Conservation (phyloP, 2,329 filamentous ascomycete species). For the Paracorniculantispora psalliotae region DNA sequence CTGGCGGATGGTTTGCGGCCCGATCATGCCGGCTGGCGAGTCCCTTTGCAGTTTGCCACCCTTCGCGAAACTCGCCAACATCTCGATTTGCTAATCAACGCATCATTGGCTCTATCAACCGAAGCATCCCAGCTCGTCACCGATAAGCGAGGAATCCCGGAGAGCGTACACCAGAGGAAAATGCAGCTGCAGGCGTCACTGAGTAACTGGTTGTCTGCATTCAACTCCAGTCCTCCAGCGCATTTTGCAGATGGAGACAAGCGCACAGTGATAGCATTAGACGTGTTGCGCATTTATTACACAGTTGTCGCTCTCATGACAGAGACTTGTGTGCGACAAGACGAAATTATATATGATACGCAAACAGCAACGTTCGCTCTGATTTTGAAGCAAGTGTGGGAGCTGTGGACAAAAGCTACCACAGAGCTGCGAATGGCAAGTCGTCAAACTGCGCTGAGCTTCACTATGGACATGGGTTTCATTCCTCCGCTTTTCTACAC, state of each 20-base stretch:
- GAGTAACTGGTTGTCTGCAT: not conserved
- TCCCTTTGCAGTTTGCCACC: constrained; percentile 4
- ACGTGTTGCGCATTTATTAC: not conserved
- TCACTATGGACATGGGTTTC: constrained; percentile 25
- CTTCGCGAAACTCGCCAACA: constrained; percentile 3
- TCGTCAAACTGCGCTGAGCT: constrained; percentile 6
- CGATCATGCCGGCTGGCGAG: constrained; percentile 14
- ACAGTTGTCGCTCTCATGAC: not conserved
- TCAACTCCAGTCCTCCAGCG: not conserved
- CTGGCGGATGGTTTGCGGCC: constrained; percentile 3
- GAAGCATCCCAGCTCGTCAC: not conserved
- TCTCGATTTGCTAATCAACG: not conserved
- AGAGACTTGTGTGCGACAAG: not conserved
- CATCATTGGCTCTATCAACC: not conserved
- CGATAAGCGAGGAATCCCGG: not conserved
- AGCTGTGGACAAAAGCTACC: not conserved
- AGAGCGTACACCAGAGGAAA: not conserved
- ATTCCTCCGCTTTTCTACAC: constrained; percentile 28
- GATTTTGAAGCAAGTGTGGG: constrained; percentile 5
- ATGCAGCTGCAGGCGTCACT: not conserved
- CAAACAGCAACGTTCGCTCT: not conserved
- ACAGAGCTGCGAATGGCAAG: not conserved
- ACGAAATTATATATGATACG: not conserved
- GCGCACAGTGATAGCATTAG: not conserved
- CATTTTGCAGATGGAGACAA: not conserved